Conservation (phyloP, 495 filamentous ascomycete genomes). For the Lophiotrema nucula region DNA sequence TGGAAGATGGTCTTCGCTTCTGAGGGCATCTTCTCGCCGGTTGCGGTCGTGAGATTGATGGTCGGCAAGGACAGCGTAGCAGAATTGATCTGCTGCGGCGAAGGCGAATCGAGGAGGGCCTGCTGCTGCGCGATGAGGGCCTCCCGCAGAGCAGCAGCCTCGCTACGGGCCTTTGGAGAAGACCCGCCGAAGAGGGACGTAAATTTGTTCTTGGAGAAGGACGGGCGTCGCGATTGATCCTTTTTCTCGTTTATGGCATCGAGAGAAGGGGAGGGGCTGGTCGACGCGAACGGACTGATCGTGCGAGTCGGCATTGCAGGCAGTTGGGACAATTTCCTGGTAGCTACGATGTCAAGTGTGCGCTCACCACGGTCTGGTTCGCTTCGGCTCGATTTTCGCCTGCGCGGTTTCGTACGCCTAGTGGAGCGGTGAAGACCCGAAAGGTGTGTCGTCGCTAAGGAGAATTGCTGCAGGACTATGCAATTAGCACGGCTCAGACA, state of each 20-base stretch:
- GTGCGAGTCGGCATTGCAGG: slow-evolving; percentile 42
- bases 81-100: slow-evolving; percentile 62
- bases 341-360: neutral
- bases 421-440: neutral
- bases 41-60: slow-evolving; percentile 88
- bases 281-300: slow-evolving; percentile 41
- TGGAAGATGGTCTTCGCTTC: slow-evolving; percentile 76
- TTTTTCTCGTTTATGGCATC: slow-evolving; percentile 37
- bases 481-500: neutral
- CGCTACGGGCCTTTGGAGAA: slow-evolving; percentile 57
- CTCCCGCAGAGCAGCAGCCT: slow-evolving; percentile 60
- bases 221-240: slow-evolving; percentile 43
- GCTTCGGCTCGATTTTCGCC: neutral
- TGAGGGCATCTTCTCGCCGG: slow-evolving; percentile 70
- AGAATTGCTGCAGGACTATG: neutral
- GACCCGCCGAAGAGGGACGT: slow-evolving; percentile 59
- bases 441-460: too few relatives aligned
- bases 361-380: neutral
- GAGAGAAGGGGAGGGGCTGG: slow-evolving; percentile 28
- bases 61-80: slow-evolving; percentile 79
- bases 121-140: slow-evolving; percentile 55
- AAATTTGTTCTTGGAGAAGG: slow-evolving; percentile 65
- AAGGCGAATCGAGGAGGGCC: slow-evolving; percentile 54
- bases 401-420: neutral
- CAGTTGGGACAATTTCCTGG: neutral